Evolutionary conservation across 1,139 yeast genomes (phyloP).

Genomic region (Kodamaea derodonti): DNA sequence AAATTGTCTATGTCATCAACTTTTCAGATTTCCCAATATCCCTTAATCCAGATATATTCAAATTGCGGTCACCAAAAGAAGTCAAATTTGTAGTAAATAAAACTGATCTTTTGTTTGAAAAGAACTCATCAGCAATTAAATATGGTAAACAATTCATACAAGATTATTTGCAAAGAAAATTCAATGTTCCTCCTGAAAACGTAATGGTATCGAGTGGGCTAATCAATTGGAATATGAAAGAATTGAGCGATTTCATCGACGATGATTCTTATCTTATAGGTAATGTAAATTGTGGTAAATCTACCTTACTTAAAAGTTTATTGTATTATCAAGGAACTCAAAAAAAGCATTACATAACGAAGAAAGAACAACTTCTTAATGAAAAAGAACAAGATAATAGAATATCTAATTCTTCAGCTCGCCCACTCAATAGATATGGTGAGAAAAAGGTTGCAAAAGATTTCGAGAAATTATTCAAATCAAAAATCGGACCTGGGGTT

Average conservation of each 20-base stretch:
- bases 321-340: slow-evolving; percentile 19
- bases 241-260: slow-evolving; percentile 32
- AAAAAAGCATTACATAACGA: slow-evolving; percentile 5
- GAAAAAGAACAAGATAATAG: slow-evolving; percentile 18
- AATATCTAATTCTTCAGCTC: slow-evolving; percentile 8
- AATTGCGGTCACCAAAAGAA: slow-evolving; percentile 29
- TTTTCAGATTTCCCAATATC: slow-evolving; percentile 71
- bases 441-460: slow-evolving; percentile 11
- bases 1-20: slow-evolving; percentile 56
- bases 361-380: slow-evolving; percentile 11
- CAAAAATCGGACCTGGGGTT: slow-evolving; percentile 40
- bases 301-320: slow-evolving; percentile 56
- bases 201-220: slow-evolving; percentile 49
- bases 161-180: slow-evolving; percentile 36
- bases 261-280: slow-evolving; percentile 61
- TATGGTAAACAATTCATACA: slow-evolving; percentile 44
- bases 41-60: slow-evolving; percentile 36
- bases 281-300: slow-evolving; percentile 72
- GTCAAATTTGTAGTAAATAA: slow-evolving; percentile 56
- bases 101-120: slow-evolving; percentile 48
- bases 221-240: slow-evolving; percentile 49
- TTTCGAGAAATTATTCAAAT: slow-evolving; percentile 14
- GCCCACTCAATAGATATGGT: slow-evolving; percentile 6
- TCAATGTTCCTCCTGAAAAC: slow-evolving; percentile 41
- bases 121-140: slow-evolving; percentile 25